Evolutionary conservation across 495 filamentous ascomycete genomes (phyloP).

Genomic region (Penicillium argentinense): DNA sequence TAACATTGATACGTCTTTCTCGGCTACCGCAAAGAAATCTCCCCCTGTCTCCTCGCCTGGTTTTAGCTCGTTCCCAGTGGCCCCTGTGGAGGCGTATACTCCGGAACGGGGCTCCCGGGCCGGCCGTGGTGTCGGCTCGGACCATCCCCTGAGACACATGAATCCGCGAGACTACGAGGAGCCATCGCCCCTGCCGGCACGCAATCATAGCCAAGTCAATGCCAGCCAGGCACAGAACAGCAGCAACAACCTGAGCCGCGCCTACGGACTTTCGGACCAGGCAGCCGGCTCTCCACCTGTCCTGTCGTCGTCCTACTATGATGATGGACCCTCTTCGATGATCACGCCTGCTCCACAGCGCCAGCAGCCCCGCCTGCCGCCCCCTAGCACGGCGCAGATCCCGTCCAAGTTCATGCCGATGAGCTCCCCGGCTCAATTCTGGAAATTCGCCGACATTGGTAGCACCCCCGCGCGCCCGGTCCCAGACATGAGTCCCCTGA

Average conservation of each 20-base stretch:
- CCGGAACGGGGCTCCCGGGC: conserved; percentile 46
- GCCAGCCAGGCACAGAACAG: conserved; percentile 39
- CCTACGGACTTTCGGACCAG: conserved; percentile 59
- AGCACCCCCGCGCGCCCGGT: conserved; percentile 73
- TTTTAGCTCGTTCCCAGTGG: conserved; percentile 49
- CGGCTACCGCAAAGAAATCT: conserved; percentile 50
- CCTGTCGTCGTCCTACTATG: conserved; percentile 64
- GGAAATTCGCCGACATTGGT: conserved; percentile 73
- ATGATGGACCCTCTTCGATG: conserved; percentile 57
- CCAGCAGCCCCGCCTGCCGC: conserved; percentile 78
- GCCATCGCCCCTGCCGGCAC: conserved; percentile 52
- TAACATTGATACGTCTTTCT: conserved; percentile 46
- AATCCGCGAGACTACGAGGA: conserved; percentile 53
- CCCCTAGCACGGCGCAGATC: conserved; percentile 83
- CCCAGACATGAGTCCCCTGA: conserved; percentile 61
- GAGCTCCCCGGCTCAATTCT: conserved; percentile 94
- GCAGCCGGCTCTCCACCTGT: conserved; percentile 66
- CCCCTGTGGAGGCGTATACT: conserved; percentile 48
- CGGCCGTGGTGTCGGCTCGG: conserved; percentile 33
- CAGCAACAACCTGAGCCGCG: conserved; percentile 51
- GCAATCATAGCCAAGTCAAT: conserved; percentile 40
- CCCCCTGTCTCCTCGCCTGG: conserved; percentile 49
- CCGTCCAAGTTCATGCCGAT: conserved; percentile 95
- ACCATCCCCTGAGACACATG: conserved; percentile 36
- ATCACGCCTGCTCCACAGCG: conserved; percentile 84